Conservation (phyloP, 73 alveolate genomes). For the Tetrahymena thermophila region DNA sequence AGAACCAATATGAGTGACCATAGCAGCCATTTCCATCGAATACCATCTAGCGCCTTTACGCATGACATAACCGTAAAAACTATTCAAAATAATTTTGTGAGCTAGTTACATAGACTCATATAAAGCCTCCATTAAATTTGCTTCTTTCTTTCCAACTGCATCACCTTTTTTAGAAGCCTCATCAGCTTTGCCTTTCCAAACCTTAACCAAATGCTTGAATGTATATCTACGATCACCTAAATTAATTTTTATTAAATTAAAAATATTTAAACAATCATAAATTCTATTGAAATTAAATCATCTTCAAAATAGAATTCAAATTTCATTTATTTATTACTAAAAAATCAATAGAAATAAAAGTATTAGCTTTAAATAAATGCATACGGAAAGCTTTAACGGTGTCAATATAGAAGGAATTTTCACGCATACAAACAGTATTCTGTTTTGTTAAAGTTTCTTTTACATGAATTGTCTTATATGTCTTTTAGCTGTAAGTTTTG, state of each 20-base stretch:
- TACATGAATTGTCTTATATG: conserved; percentile 76
- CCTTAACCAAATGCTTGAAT: conserved; percentile 89
- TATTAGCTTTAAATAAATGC: too few relatives aligned
- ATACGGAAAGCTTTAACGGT: conserved; percentile 81
- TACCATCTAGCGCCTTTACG: conserved; percentile 99
- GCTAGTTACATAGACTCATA: conserved; percentile 95
- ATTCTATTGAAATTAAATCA: too few relatives aligned
- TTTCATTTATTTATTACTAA: too few relatives aligned
- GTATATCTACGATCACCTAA: conserved; percentile 97
- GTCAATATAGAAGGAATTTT: conserved; percentile 98
- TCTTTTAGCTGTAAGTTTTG: conserved; percentile 76
- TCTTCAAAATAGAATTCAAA: too few relatives aligned
- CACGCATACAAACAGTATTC: conserved; percentile 99
- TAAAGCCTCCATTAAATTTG: conserved; percentile 67
- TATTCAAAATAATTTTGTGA: conserved; percentile 97
- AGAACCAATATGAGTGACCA: conserved; percentile 99
- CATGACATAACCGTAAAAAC: conserved; percentile 99
- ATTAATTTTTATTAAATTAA: too few relatives aligned
- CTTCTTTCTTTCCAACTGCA: conserved; percentile 50
- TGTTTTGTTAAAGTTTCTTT: conserved; percentile 69
- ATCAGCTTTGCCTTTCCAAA: conserved; percentile 83
- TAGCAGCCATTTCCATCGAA: conserved; percentile 99
- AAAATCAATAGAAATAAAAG: too few relatives aligned
- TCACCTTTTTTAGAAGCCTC: conserved; percentile 71
- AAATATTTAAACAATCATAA: too few relatives aligned